Base-by-base conservation (phyloP, 2,329 filamentous ascomycete species). In the Penicillium sp. region DNA sequence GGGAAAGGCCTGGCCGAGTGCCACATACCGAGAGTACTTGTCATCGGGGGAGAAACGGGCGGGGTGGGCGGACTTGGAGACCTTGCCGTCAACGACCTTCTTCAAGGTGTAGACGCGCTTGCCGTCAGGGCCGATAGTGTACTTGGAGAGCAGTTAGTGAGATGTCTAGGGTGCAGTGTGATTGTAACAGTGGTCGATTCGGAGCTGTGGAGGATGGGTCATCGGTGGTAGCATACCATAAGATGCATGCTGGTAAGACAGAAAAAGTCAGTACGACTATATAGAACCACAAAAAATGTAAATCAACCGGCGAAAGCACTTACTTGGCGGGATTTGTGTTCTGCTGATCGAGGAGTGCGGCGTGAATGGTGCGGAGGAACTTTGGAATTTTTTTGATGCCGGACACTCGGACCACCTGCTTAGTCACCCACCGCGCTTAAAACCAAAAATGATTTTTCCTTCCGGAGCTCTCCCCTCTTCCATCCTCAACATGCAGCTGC, bases 21-120 rank as follows among this genome's bases (percentile, higher is more conserved):
- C 16, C 48, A 63, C 76, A 48, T 72, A 86, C 83, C 85, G 81
- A 70, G 92, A 96, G 84, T 95, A 97, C 83, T 97, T 96, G 83
- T 99, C 94, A 79, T 99, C 94, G 61, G 94, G 94, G 43, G 91
- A 96, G 83, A 97, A 99, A 66, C 94, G 85, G 39, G 94, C 94
- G 43, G 94, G 93, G 80, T 97, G 93, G 52, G 94, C 94, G 50
- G 90, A 94, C 83, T 96, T 96, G 75, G 93, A 96, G 71, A 97
- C 91, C 72, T 92, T 86, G 71, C 89, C 89, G 67, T 87, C 82
- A 58, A 80, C 48, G 26, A 62, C 47, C 81, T 97, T 97, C 80
- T 97, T 93, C 63, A 97, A 86, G 44, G 94, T 97, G 84, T 97
- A 99, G 69, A 89, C 79, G 75, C 93, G 91, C 81, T 91, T 93